Conservation (phyloP, 352 stramenopile genomes). For the Globisporangium perplexum region DNA sequence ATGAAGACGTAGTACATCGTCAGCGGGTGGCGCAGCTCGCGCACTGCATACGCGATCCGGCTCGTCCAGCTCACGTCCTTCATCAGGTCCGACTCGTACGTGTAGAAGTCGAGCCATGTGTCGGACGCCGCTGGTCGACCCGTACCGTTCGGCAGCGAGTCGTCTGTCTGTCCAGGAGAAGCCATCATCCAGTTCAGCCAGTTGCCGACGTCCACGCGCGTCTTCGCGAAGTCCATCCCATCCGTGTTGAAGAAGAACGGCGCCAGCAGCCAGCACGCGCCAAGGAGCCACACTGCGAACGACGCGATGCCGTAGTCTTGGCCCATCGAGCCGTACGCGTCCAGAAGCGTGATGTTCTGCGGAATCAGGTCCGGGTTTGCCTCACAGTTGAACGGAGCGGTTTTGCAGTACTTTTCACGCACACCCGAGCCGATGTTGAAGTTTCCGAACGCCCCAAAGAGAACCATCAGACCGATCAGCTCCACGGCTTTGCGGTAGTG, state of each 20-base stretch:
- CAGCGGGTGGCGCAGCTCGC: slow-evolving; percentile 70
- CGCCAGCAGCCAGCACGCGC: slow-evolving; percentile 69
- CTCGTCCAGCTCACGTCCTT: slow-evolving; percentile 53
- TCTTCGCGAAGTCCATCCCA: slow-evolving; percentile 84
- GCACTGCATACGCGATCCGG: slow-evolving; percentile 63
- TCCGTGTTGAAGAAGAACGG: slow-evolving; percentile 89
- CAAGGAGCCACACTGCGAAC: slow-evolving; percentile 85
- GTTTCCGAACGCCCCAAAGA: slow-evolving; percentile 76
- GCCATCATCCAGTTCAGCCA: slow-evolving; percentile 82
- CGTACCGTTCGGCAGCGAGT: slow-evolving; percentile 35
- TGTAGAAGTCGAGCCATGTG: slow-evolving; percentile 76
- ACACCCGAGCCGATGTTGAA: slow-evolving; percentile 66
- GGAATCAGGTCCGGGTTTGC: slow-evolving; percentile 42
- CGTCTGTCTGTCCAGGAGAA: slow-evolving; percentile 39
- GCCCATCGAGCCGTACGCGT: slow-evolving; percentile 78
- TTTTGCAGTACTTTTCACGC: slow-evolving; percentile 48
- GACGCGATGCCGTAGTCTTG: slow-evolving; percentile 85
- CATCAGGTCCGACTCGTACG: slow-evolving; percentile 69
- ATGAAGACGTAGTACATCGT: slow-evolving; percentile 85
- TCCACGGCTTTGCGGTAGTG: slow-evolving; percentile 82
- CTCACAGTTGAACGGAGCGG: slow-evolving; percentile 46
- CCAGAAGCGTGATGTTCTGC: slow-evolving; percentile 62
- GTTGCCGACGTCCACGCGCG: slow-evolving; percentile 72
- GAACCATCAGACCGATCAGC: slow-evolving; percentile 72
- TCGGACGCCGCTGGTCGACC: slow-evolving; percentile 25